Conservation (phyloP, 164 flowering plant genomes). For the Saururus chinensis region DNA sequence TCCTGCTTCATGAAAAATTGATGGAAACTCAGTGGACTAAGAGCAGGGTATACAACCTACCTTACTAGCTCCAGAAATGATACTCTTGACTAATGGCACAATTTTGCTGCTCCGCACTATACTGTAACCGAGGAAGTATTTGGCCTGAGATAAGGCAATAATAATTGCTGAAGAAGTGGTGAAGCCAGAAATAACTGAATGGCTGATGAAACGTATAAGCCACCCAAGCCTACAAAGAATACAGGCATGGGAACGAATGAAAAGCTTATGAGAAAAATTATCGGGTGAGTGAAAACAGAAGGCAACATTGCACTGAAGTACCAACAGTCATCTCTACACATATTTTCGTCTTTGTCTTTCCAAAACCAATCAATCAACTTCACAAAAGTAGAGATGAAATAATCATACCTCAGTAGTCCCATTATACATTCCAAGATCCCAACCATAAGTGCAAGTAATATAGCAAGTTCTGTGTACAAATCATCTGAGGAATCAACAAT, state of each 20-base stretch:
- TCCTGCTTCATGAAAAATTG: too few species aligned
- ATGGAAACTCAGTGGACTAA: too few species aligned
- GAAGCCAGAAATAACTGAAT: conserved; percentile 96
- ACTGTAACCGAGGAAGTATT: conserved; percentile 86
- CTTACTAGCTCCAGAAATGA: conserved; percentile 61
- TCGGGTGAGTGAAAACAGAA: background rate
- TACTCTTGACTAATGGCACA: conserved; percentile 68
- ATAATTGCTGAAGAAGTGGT: conserved; percentile 92
- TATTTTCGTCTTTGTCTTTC: background rate
- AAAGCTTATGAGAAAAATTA: background rate
- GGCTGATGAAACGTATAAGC: conserved; percentile 93
- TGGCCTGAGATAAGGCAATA: conserved; percentile 89
- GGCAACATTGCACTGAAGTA: conserved; percentile 1
- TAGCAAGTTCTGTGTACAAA: conserved; percentile 88
- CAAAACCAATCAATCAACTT: background rate
- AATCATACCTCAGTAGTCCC: conserved; percentile 75
- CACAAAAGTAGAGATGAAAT: background rate
- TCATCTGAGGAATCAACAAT: conserved; percentile 65
- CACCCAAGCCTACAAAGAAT: conserved; percentile 70
- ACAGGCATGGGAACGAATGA: background rate
- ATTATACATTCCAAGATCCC: conserved; percentile 83
- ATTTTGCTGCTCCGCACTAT: conserved; percentile 75
- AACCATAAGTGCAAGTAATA: conserved; percentile 87
- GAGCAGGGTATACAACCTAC: too few species aligned
- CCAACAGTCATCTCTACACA: background rate